Evolutionary conservation across 768 basidiomycete species (phyloP).

Genomic region (Pleurotus eryngii): DNA sequence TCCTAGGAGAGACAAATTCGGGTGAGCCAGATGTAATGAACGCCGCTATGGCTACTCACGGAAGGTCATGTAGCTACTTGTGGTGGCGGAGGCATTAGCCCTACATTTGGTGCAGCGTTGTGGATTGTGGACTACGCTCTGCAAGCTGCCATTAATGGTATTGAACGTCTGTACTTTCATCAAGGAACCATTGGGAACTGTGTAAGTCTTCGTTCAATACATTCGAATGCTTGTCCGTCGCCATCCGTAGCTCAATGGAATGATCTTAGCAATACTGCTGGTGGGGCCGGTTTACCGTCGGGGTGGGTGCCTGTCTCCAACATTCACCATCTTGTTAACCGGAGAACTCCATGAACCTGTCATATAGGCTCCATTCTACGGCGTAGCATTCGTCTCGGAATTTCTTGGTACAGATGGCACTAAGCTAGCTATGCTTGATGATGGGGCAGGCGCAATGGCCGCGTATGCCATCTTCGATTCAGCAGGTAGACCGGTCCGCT

Average conservation of each 20-base stretch:
- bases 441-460: constrained; percentile 25
- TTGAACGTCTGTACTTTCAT: constrained; percentile 36
- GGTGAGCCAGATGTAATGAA: constrained; percentile 15
- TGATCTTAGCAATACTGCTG: constrained; percentile 32
- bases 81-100: constrained; percentile 37
- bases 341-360: neutral
- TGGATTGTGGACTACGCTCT: constrained; percentile 40
- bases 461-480: constrained; percentile 27
- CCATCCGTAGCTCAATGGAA: neutral
- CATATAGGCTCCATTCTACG: constrained; percentile 31
- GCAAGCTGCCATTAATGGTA: constrained; percentile 32
- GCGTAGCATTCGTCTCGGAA: constrained; percentile 33
- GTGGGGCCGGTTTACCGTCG: constrained; percentile 31
- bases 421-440: constrained; percentile 30
- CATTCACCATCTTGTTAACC: neutral
- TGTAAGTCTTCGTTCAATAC: constrained; percentile 15
- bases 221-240: neutral
- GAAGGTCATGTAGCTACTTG: constrained; percentile 28
- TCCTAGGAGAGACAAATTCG: constrained; percentile 39
- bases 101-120: constrained; percentile 36
- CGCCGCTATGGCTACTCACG: too few relatives aligned
- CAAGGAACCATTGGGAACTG: constrained; percentile 39
- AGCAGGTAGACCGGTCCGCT: constrained; percentile 20
- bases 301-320: constrained; percentile 4
- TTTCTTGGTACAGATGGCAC: constrained; percentile 30